A percentile compares a stretch with the other conserved stretches of the same genome.
Evolutionary conservation across 2,329 filamentous ascomycete species (phyloP).

Genomic region (Didymella glomerata): DNA sequence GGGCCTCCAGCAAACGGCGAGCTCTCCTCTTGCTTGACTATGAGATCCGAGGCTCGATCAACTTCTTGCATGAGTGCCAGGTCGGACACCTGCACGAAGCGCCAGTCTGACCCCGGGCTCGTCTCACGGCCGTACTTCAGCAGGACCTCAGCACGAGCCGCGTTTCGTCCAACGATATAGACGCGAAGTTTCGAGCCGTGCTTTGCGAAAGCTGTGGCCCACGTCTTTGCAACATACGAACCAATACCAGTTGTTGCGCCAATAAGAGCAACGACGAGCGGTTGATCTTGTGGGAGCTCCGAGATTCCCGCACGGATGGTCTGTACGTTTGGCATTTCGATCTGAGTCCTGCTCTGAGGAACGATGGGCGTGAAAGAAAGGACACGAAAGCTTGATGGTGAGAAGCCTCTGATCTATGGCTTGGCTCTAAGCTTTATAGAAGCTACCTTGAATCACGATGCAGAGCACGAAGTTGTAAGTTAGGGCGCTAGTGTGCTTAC

Average conservation of each 20-base stretch:
- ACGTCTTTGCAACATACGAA: slow-evolving; percentile 31
- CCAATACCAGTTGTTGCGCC: slow-evolving; percentile 42
- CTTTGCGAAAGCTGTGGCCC: slow-evolving; percentile 28
- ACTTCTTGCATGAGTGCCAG: slow-evolving; percentile 48
- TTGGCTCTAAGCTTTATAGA: neutral
- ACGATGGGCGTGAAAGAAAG: neutral
- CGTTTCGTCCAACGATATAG: slow-evolving; percentile 56
- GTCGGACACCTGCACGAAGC: slow-evolving; percentile 45
- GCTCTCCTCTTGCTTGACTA: slow-evolving; percentile 37
- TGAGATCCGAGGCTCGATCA: slow-evolving; percentile 42
- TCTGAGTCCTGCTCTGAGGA: neutral
- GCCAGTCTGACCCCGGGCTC: slow-evolving; percentile 45
- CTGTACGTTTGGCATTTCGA: slow-evolving; percentile 29
- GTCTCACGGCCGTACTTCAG: slow-evolving; percentile 38
- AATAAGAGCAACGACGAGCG: slow-evolving; percentile 33
- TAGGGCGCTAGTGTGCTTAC: neutral
- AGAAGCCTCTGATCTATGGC: neutral
- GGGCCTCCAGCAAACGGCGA: slow-evolving; percentile 28
- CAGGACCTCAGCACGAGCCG: slow-evolving; percentile 37
- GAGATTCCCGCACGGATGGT: slow-evolving; percentile 27
- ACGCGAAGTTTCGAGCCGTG: slow-evolving; percentile 45
- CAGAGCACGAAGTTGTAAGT: neutral
- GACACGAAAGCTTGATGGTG: neutral
- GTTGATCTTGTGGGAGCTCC: slow-evolving; percentile 27
- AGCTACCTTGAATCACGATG: neutral